A percentile compares a stretch with the other conserved stretches of the same genome.
These are phyloP conservation scores for Vigna angularis DNA, from an alignment of 306 rosid genomes.

Conservation along the genomic window DNA sequence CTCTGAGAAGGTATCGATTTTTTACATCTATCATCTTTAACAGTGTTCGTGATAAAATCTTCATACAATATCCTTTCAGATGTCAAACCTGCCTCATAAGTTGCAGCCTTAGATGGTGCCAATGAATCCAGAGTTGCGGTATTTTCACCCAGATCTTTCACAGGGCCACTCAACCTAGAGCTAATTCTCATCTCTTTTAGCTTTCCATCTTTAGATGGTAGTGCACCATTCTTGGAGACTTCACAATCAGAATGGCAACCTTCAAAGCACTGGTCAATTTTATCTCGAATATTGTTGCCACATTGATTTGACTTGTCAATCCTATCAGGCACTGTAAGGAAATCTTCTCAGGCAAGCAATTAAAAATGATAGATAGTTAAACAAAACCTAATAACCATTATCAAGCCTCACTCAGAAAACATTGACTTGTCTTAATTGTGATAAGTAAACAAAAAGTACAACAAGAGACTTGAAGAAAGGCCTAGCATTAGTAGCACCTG, in stretches of 20 bases:
- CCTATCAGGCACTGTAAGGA: constrained; percentile 42
- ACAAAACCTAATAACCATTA: constrained; percentile 25
- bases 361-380: constrained; percentile 24
- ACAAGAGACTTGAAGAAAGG: constrained; percentile 24
- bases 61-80: constrained; percentile 24
- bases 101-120: constrained; percentile 33
- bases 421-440: constrained; percentile 30
- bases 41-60: constrained; percentile 31
- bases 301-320: constrained; percentile 40
- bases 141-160: constrained; percentile 35
- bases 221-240: constrained; percentile 35
- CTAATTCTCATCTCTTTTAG: constrained; percentile 39
- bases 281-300: constrained; percentile 40
- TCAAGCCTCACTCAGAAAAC: constrained; percentile 17
- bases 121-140: neutral
- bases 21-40: constrained; percentile 37
- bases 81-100: constrained; percentile 35
- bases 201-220: constrained; percentile 36
- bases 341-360: constrained; percentile 51
- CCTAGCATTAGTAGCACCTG: constrained; percentile 26
- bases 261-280: constrained; percentile 36
- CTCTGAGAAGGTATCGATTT: constrained; percentile 53
- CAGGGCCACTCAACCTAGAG: constrained; percentile 45
- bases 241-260: constrained; percentile 37
- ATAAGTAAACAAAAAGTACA: constrained; percentile 19